Percentiles rank a stretch among this genome's conserved stretches.
phyloP scores from a whole-genome alignment of 148 eudicot species.

The Rhododendron molle region DNA sequence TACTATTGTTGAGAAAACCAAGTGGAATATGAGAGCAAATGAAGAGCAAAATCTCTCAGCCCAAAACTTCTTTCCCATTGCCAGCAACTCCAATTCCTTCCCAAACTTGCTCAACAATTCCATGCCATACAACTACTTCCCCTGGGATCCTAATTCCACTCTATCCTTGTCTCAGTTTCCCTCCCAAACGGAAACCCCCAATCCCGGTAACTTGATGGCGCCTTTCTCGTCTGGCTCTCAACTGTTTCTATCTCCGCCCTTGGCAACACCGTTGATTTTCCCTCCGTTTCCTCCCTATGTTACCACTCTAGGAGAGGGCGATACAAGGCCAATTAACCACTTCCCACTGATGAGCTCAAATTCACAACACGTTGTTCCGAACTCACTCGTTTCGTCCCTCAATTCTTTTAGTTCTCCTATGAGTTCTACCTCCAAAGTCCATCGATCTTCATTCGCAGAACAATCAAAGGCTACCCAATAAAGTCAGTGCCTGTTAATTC shows the following conservation, averaged over 20 bases:
- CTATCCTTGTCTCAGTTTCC: conserved; percentile 50
- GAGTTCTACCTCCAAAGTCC: conserved; percentile 20
- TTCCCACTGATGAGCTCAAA: conserved; percentile 25
- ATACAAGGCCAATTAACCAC: conserved; percentile 32
- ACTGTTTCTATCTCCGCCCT: conserved; percentile 32
- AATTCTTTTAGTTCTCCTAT: conserved; percentile 19
- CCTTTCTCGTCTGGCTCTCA: conserved; percentile 20
- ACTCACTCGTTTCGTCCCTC: conserved; percentile 6
- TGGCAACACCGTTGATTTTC: conserved; percentile 24
- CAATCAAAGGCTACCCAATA: conserved; percentile 4
- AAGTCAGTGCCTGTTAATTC: background rate
- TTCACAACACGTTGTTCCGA: conserved; percentile 2
- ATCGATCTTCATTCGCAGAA: conserved; percentile 16
- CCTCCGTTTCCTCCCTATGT: conserved; percentile 28
- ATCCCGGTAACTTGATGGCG: conserved; percentile 11
- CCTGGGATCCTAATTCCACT: conserved; percentile 49
- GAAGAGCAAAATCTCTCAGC: conserved; percentile 31
- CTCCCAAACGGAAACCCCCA: conserved; percentile 23
- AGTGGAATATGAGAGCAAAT: conserved; percentile 11
- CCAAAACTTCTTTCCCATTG: conserved; percentile 50
- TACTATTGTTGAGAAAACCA: background rate
- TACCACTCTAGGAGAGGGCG: conserved; percentile 22
- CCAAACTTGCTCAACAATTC: conserved; percentile 33
- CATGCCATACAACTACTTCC: conserved; percentile 31
- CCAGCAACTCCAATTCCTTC: conserved; percentile 19